Conservation (phyloP, 768 basidiomycete species). For the Phylloporus scabripes region DNA sequence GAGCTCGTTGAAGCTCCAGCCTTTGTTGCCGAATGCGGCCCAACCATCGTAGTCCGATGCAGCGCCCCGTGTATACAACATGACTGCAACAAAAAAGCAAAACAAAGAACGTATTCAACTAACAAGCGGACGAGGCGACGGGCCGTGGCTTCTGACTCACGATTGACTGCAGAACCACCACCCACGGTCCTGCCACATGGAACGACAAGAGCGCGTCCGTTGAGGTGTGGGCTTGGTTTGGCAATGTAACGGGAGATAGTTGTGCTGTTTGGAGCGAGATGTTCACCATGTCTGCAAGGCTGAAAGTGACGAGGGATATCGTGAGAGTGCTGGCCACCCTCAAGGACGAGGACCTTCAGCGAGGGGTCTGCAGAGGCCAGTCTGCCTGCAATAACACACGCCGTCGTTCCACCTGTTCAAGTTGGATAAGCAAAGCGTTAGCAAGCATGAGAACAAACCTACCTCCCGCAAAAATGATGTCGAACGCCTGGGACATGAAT, state of each 20-base stretch:
- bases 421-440: neutral
- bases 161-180: slow-evolving; percentile 22
- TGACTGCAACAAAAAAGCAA: slow-evolving; percentile 20
- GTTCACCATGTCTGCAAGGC: slow-evolving; percentile 13
- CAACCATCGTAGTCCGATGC: slow-evolving; percentile 28
- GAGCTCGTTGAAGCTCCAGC: slow-evolving; percentile 55
- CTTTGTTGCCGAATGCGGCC: slow-evolving; percentile 34
- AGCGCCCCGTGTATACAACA: slow-evolving; percentile 19
- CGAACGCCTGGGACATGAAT: neutral
- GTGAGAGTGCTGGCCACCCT: slow-evolving; percentile 20
- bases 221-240: slow-evolving; percentile 11
- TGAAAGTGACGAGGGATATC: slow-evolving; percentile 17
- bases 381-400: slow-evolving; percentile 25
- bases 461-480: slow-evolving; percentile 10
- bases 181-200: slow-evolving; percentile 20
- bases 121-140: neutral
- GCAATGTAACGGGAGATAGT: slow-evolving; percentile 11
- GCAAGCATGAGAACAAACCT: neutral
- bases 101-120: neutral
- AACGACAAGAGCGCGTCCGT: slow-evolving; percentile 11
- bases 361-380: slow-evolving; percentile 20
- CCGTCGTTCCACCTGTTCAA: slow-evolving; percentile 20
- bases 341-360: slow-evolving; percentile 25
- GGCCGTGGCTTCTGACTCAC: slow-evolving; percentile 4
- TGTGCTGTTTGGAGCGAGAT: slow-evolving; percentile 14